phyloP scores from a whole-genome alignment of 306 rosid genomes.

The Trifolium dubium region DNA sequence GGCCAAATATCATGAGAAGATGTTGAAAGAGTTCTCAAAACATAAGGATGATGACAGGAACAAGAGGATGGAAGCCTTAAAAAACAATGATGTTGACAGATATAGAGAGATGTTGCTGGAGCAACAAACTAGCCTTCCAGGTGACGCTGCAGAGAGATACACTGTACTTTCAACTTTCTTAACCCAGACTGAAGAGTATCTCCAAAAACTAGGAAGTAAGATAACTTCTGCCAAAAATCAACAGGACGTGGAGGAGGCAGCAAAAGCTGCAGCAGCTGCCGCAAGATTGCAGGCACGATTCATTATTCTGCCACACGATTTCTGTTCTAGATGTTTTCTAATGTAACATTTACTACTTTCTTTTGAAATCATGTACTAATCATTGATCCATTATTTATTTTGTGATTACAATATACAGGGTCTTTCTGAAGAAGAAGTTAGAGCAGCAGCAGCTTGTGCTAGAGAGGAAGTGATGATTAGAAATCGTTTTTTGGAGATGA shows the following conservation, averaged over 20 bases:
- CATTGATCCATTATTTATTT: conserved; percentile 40
- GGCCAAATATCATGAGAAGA: conserved; percentile 94
- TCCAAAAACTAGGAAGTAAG: conserved; percentile 90
- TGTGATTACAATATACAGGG: conserved; percentile 61
- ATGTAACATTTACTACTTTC: conserved; percentile 1
- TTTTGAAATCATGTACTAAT: conserved; percentile 25
- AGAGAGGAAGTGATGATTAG: conserved; percentile 97
- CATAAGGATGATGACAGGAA: conserved; percentile 92
- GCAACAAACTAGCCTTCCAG: conserved; percentile 87
- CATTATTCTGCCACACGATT: conserved; percentile 9
- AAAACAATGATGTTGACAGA: conserved; percentile 97
- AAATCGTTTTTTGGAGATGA: conserved; percentile 91
- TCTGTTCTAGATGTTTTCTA: conserved; percentile 24
- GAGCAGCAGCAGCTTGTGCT: conserved; percentile 94
- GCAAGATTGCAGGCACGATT: conserved; percentile 85
- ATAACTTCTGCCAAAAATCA: conserved; percentile 88
- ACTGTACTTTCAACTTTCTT: conserved; percentile 91
- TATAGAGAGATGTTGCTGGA: conserved; percentile 95
- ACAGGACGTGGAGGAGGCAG: conserved; percentile 95
- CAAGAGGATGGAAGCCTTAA: conserved; percentile 95
- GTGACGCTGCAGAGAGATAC: conserved; percentile 98
- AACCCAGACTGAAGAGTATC: conserved; percentile 96
- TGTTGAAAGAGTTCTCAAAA: conserved; percentile 93
- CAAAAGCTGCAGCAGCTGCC: conserved; percentile 86
- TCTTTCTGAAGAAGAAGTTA: conserved; percentile 97